Base-by-base conservation (phyloP, 371 early-diverging fungal species). In the Syncephalastrum sp. region DNA sequence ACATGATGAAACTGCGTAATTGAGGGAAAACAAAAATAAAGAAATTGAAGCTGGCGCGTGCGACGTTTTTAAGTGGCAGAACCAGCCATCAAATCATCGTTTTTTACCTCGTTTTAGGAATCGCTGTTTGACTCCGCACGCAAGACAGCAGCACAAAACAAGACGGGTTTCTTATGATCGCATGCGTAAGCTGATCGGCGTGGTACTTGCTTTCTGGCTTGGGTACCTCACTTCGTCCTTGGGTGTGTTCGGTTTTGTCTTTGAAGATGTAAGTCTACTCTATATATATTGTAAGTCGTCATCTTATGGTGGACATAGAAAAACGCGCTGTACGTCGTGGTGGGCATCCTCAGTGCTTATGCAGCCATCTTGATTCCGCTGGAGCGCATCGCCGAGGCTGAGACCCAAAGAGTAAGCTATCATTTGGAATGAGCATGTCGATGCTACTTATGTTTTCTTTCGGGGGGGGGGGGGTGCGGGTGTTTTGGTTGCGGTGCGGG, bases 191-290 rank as follows among this genome's bases (percentile, higher is more conserved):
- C 58, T 63, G 38, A 54, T 52, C 46, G 63, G 63, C 38, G 50
- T 63, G 38, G 51, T 57, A 33, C 54, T 63, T 43, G 63, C 63
- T 54, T 63, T 63, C 58, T 63, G 63, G 57, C 50, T 63, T 21
- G 63, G 63, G 47, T 63, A 63, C 29, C 44, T 63, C 38, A 63
- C 63, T 23, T 57, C 63, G 41, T 63, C 63, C 49, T 57, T 50
- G 16, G 63, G 58, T 7, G 48, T 63, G 21, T 54, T 63, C 33
- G 42, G 54, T 24, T 53, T 57, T 43, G 45, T 56, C 17, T 38
- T 41, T 24, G 52, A 57, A 43, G 63, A 63, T 49, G 63, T 57
- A 63, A 16, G 17, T 33, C 3, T 10, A 42, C 3, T 10, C 0
- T 21, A 42, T 50, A 13, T 49, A 21, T 21, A 21, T 17, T 21